phyloP scores from a whole-genome alignment of 495 filamentous ascomycete species.

The Clavariopsis aquatica region DNA sequence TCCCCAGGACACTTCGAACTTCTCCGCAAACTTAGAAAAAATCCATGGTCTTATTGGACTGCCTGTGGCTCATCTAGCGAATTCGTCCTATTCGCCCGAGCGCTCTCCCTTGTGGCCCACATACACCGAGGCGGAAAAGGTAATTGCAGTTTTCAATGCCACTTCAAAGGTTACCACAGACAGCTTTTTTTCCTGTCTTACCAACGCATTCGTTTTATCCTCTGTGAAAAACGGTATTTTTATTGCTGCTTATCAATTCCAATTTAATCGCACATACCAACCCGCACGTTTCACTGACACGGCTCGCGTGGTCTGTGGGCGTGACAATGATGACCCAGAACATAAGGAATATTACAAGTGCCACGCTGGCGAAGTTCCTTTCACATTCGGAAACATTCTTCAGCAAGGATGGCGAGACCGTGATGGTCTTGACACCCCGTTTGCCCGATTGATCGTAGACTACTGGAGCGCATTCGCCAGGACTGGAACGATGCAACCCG shows the following conservation, averaged over 20 bases:
- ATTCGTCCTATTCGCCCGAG: conserved; percentile 28
- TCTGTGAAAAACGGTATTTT: conserved; percentile 21
- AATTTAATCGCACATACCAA: conserved; percentile 39
- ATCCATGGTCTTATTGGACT: conserved; percentile 4
- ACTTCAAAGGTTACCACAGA: conserved; percentile 30
- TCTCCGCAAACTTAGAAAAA: conserved; percentile 11
- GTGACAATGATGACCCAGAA: conserved; percentile 8
- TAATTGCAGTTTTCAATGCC: conserved; percentile 29
- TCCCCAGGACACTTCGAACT: conserved; percentile 39
- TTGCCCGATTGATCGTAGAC: conserved; percentile 37
- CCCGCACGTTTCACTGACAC: conserved; percentile 8
- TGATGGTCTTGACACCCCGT: conserved; percentile 35
- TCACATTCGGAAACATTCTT: conserved; percentile 32
- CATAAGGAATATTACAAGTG: conserved; percentile 37
- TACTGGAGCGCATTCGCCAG: conserved; percentile 35
- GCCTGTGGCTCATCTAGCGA: neutral
- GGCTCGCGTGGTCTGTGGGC: conserved; percentile 3
- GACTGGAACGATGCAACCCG: conserved; percentile 25
- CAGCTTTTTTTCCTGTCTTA: conserved; percentile 24
- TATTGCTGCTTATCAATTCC: conserved; percentile 22
- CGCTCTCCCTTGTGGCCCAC: conserved; percentile 12
- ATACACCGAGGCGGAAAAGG: conserved; percentile 3
- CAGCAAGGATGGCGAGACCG: conserved; percentile 27
- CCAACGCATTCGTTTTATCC: conserved; percentile 21
- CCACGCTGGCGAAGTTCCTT: conserved; percentile 35